phyloP scores from a whole-genome alignment of 176 grass and related monocot genomes.

The Triticum aestivum region IWGSC_CS_RefSeq_v2.1 NC_057801.1:61258196-61258695 shows the following conservation, averaged over 20 bases:
- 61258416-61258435: background rate
- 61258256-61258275: conserved; percentile 47
- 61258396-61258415: background rate
- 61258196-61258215: background rate
- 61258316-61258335: conserved; percentile 22
- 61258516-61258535: background rate
- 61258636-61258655: no score
- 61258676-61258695: no score
- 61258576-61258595: no score
- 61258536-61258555: no score
- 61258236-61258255: conserved; percentile 70
- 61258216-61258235: conserved; percentile 74
- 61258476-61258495: background rate
- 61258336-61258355: background rate
- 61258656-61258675: no score
- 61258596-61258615: no score
- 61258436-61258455: background rate
- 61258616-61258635: no score
- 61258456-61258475: background rate
- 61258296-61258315: conserved; percentile 66
- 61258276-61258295: conserved; percentile 54
- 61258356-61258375: background rate
- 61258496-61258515: background rate
- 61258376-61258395: conserved; percentile 5
- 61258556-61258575: no score